A percentile compares a stretch with the other conserved stretches of the same genome.
Evolutionary conservation across 2,329 filamentous ascomycete genomes (phyloP).

Genomic region (Paecilomyces sp.): DNA sequence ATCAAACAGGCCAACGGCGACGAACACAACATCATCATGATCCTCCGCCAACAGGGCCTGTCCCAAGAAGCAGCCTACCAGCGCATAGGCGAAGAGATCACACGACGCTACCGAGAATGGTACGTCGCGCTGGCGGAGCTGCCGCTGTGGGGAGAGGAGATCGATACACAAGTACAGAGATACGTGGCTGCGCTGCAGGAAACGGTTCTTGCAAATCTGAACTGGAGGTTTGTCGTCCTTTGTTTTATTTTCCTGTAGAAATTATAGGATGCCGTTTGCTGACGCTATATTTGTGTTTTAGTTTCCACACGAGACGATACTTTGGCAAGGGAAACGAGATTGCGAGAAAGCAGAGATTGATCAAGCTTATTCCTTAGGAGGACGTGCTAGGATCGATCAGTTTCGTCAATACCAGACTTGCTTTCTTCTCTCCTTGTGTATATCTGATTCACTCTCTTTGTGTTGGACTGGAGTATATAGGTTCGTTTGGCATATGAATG

Average conservation of each 20-base stretch:
- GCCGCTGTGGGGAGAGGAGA: not conserved
- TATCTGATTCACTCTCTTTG: too few relatives aligned
- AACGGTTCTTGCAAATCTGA: not conserved
- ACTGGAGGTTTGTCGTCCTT: not conserved
- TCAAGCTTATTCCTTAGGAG: not conserved
- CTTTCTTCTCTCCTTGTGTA: too few relatives aligned
- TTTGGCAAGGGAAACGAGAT: not conserved
- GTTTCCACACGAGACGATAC: not conserved
- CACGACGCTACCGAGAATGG: not conserved
- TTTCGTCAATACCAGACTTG: too few relatives aligned
- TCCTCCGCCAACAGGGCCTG: not conserved
- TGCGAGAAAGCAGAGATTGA: not conserved
- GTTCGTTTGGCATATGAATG: too few relatives aligned
- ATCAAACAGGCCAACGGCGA: not conserved
- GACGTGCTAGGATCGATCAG: not conserved
- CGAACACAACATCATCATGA: not conserved
- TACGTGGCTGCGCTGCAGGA: not conserved
- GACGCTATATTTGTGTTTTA: not conserved
- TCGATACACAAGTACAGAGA: not conserved
- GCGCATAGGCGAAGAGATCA: not conserved
- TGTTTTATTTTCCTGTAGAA: not conserved
- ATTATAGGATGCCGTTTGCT: too few relatives aligned
- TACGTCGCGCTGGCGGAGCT: not conserved
- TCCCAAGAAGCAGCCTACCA: not conserved
- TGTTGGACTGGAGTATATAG: too few relatives aligned